These are phyloP conservation scores for Carpinus viminea DNA, from an alignment of 306 rosid species.

Conservation along the genomic window DNA sequence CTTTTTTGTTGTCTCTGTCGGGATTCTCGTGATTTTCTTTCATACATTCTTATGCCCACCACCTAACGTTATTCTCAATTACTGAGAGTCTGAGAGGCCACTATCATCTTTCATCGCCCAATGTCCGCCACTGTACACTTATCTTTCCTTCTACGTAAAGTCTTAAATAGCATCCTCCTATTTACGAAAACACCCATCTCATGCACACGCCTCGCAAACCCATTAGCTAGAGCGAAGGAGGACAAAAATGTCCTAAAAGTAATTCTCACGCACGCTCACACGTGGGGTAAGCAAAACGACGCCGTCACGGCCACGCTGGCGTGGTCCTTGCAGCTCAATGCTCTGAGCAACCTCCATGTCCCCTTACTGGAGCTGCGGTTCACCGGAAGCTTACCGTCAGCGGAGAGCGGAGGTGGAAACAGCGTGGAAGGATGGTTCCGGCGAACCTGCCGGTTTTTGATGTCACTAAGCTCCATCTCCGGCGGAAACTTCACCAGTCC, in stretches of 20 bases:
- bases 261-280: background rate
- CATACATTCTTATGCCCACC: slow-evolving; percentile 49
- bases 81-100: slow-evolving; percentile 10
- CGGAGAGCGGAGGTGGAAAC: slow-evolving; percentile 30
- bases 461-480: slow-evolving; percentile 84
- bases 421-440: slow-evolving; percentile 39
- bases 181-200: slow-evolving; percentile 37
- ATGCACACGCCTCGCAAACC: background rate
- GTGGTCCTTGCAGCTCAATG: slow-evolving; percentile 75
- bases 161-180: slow-evolving; percentile 19
- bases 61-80: slow-evolving; percentile 36
- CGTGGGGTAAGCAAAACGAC: slow-evolving; percentile 47
- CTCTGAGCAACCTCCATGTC: slow-evolving; percentile 74
- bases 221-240: slow-evolving; percentile 1
- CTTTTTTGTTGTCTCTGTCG: slow-evolving; percentile 32
- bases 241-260: background rate
- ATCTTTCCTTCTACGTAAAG: slow-evolving; percentile 53
- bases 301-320: slow-evolving; percentile 70
- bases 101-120: slow-evolving; percentile 30
- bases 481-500: slow-evolving; percentile 67
- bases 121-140: slow-evolving; percentile 37
- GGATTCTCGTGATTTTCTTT: slow-evolving; percentile 63
- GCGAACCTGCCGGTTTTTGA: slow-evolving; percentile 67
- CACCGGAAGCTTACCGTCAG: slow-evolving; percentile 26
- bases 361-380: slow-evolving; percentile 61